phyloP scores from a whole-genome alignment of 2,329 filamentous ascomycete species.

The Colletotrichum sp. region DNA sequence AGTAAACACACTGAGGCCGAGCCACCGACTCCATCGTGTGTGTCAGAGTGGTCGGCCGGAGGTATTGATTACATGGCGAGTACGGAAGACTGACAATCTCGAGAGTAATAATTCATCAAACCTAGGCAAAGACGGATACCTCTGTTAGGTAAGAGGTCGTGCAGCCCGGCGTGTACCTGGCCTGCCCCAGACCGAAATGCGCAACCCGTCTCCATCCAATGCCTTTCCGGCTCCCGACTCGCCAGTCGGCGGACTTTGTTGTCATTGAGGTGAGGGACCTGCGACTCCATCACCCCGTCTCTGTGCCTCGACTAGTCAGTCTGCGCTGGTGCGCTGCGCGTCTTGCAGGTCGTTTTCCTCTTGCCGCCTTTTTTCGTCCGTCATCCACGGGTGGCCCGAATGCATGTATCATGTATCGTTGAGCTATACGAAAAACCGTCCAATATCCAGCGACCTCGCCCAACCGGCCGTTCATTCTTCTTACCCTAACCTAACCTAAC shows the following conservation, averaged over 20 bases:
- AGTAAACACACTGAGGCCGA: not conserved
- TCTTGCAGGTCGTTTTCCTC: slow-evolving; percentile 3
- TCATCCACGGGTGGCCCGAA: slow-evolving; percentile 2
- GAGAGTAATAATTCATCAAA: not conserved
- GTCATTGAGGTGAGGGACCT: not conserved
- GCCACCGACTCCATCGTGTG: not conserved
- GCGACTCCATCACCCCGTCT: slow-evolving; percentile 4
- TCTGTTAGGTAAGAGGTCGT: slow-evolving; percentile 10
- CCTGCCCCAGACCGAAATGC: slow-evolving; percentile 12
- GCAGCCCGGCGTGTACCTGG: slow-evolving; percentile 6
- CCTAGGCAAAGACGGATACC: not conserved
- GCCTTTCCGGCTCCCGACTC: slow-evolving; percentile 10
- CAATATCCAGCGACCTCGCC: not conserved
- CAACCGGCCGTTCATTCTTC: not conserved
- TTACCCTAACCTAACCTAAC: slow-evolving; percentile 15
- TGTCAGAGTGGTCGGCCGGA: not conserved
- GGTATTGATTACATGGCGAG: not conserved
- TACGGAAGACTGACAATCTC: not conserved
- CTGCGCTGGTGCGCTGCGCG: not conserved
- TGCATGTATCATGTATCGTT: not conserved
- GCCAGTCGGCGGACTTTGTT: not conserved
- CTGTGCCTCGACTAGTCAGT: slow-evolving; percentile 3
- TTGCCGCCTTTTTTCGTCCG: not conserved
- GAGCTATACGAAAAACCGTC: not conserved
- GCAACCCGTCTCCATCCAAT: not conserved